Percentiles rank a stretch among this genome's conserved stretches.
Conservation (phyloP, 768 basidiomycete species). For the Pisolithus orientalis region DNA sequence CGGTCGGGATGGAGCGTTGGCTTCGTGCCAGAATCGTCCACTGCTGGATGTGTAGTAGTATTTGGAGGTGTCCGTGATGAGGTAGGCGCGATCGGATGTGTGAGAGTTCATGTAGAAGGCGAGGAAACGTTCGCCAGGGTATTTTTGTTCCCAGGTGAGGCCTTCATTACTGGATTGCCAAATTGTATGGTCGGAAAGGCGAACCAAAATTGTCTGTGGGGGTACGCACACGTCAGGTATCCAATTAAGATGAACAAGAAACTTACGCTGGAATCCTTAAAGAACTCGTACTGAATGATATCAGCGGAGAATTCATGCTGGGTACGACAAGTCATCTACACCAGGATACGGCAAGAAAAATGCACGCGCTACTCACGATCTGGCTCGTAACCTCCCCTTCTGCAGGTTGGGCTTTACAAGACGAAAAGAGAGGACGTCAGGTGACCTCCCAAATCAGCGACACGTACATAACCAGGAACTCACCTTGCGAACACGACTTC, state of each 20-base stretch:
- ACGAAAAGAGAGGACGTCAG: background rate
- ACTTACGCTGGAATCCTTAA: conserved; percentile 67
- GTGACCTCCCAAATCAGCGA: background rate
- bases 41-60: conserved; percentile 82
- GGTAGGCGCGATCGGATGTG: conserved; percentile 76
- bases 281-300: conserved; percentile 79
- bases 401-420: conserved; percentile 57
- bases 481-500: conserved; percentile 79
- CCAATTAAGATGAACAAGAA: background rate
- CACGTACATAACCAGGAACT: conserved; percentile 2
- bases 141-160: conserved; percentile 76
- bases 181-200: conserved; percentile 66
- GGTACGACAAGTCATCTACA: conserved; percentile 5
- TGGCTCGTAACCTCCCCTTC: conserved; percentile 78
- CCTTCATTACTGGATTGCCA: conserved; percentile 98
- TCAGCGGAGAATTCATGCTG: conserved; percentile 61
- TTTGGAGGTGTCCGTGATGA: conserved; percentile 62
- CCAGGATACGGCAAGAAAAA: background rate
- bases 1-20: conserved; percentile 59
- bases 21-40: conserved; percentile 62
- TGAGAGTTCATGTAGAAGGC: conserved; percentile 85
- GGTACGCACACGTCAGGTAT: background rate
- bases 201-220: conserved; percentile 72
- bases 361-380: conserved; percentile 41
- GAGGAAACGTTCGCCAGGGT: conserved; percentile 59